A percentile compares a stretch with the other conserved stretches of the same genome.
phyloP scores from a whole-genome alignment of 2,329 filamentous ascomycete genomes.

The Chrysoporthe austroafricana region DNA sequence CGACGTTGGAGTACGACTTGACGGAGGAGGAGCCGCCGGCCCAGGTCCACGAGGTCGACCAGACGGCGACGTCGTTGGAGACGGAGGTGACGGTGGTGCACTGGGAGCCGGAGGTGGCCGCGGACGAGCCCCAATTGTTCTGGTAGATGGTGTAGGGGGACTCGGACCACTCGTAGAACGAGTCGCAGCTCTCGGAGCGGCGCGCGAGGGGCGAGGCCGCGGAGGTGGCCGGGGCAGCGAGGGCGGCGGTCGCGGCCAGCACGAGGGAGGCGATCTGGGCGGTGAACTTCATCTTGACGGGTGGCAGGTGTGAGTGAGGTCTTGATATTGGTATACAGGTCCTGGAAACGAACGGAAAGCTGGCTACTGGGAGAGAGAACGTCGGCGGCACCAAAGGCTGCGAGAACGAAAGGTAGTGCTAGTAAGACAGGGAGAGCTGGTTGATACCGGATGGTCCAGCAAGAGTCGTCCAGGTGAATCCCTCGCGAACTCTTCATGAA shows the following conservation, averaged over 20 bases:
- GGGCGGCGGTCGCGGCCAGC: constrained; percentile 36
- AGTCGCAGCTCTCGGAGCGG: constrained; percentile 42
- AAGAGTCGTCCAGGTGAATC: background rate
- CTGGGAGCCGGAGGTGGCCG: constrained; percentile 45
- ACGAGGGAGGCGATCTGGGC: constrained; percentile 34
- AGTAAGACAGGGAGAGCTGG: background rate
- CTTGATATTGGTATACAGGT: background rate
- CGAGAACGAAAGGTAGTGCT: background rate
- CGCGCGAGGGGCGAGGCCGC: constrained; percentile 40
- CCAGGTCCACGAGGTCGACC: constrained; percentile 51
- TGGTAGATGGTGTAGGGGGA: constrained; percentile 55
- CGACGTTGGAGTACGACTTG: constrained; percentile 52
- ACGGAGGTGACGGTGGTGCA: constrained; percentile 46
- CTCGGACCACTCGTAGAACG: constrained; percentile 41
- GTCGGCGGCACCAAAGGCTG: constrained; percentile 17
- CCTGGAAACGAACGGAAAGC: background rate
- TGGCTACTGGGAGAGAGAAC: background rate
- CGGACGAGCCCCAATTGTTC: constrained; percentile 52
- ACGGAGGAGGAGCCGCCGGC: constrained; percentile 44
- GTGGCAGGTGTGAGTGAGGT: background rate
- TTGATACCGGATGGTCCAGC: constrained; percentile 1
- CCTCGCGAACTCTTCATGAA: background rate
- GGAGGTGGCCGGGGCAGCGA: constrained; percentile 33
- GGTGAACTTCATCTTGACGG: constrained; percentile 26
- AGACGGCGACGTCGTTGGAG: constrained; percentile 41